These are phyloP conservation scores for Sechiopsis laciniata DNA, from an alignment of 306 rosid species.

Conservation along the genomic window DNA sequence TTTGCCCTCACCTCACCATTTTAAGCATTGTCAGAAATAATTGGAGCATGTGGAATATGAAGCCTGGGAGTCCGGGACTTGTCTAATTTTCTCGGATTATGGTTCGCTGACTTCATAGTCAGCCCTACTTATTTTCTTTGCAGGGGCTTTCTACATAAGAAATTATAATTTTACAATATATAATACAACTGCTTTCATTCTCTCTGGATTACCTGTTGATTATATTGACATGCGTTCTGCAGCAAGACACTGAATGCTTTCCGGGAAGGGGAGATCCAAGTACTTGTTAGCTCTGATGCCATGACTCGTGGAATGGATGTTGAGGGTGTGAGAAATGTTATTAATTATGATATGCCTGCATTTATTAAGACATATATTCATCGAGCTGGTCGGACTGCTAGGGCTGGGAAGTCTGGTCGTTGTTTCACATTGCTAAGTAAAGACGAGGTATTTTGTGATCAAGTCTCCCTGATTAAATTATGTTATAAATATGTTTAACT, in stretches of 20 bases:
- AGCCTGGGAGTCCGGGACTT: neutral
- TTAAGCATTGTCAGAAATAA: neutral
- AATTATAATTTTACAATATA: neutral
- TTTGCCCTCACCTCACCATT: neutral
- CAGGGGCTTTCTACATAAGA: neutral
- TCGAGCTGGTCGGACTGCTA: conserved; percentile 91
- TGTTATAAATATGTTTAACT: neutral
- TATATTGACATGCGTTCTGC: conserved; percentile 31
- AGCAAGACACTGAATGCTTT: conserved; percentile 75
- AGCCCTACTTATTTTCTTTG: neutral
- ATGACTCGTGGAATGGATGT: conserved; percentile 99
- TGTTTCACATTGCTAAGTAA: conserved; percentile 73
- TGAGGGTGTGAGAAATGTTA: conserved; percentile 74
- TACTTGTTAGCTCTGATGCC: conserved; percentile 90
- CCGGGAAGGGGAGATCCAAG: conserved; percentile 73
- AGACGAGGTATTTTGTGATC: conserved; percentile 50
- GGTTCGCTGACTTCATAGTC: neutral
- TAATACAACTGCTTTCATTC: neutral
- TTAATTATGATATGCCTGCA: conserved; percentile 76
- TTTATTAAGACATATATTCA: conserved; percentile 83
- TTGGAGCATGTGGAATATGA: conserved; percentile 1
- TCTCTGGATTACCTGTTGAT: neutral
- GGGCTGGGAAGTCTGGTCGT: conserved; percentile 83
- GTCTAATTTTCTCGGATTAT: neutral
- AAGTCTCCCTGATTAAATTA: neutral